Percentiles rank a stretch among this genome's conserved stretches.
Conservation (phyloP, 176 grass and related monocot genomes). For the Dactylis glomerata region DNA sequence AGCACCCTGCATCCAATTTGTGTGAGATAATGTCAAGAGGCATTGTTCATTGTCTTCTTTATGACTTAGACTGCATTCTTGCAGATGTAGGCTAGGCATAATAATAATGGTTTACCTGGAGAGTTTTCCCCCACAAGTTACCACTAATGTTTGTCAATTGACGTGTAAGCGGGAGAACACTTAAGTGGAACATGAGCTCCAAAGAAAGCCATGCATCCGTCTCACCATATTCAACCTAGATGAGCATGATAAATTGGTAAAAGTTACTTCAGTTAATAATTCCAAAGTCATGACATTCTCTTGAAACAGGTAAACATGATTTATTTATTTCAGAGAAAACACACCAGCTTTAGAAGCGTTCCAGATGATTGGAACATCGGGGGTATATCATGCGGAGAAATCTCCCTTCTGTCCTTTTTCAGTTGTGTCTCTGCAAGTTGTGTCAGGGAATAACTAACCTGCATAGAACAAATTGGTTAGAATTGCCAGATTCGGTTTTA, state of each 20-base stretch:
- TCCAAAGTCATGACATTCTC: not conserved
- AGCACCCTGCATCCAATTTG: conserved; percentile 64
- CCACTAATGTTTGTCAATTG: conserved; percentile 97
- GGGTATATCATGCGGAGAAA: conserved; percentile 90
- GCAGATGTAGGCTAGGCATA: not conserved
- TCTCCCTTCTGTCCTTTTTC: conserved; percentile 74
- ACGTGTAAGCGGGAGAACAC: conserved; percentile 84
- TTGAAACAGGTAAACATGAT: not conserved
- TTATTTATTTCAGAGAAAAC: conserved; percentile 23
- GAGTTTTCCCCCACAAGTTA: conserved; percentile 13
- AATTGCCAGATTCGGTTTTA: not conserved
- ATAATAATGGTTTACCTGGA: conserved; percentile 6
- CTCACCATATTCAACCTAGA: conserved; percentile 81
- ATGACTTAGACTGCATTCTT: not conserved
- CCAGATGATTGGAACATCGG: conserved; percentile 71
- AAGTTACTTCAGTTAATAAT: conserved; percentile 26
- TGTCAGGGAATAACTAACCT: conserved; percentile 98
- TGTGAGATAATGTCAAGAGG: conserved; percentile 11
- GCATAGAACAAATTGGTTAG: conserved; percentile 29
- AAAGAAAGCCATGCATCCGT: conserved; percentile 92
- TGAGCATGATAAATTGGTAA: conserved; percentile 29
- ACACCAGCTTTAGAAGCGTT: conserved; percentile 82
- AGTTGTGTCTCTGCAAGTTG: conserved; percentile 94
- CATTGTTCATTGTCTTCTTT: not conserved
- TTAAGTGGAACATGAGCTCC: conserved; percentile 97